These are phyloP conservation scores for Sarcodon sp. DNA, from an alignment of 768 basidiomycete genomes.

Conservation along the genomic window DNA sequence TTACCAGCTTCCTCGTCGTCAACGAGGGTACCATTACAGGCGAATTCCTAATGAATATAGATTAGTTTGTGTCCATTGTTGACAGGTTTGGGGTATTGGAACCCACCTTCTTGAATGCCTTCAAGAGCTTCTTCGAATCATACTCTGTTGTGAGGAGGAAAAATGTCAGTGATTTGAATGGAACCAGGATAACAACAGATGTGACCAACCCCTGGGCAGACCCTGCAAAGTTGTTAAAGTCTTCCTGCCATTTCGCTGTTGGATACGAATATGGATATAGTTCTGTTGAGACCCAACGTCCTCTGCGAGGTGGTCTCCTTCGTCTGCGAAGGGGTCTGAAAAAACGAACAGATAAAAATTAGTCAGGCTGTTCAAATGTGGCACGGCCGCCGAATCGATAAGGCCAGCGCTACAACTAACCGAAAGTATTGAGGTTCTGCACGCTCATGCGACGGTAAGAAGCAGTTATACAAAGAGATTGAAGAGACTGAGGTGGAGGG, in stretches of 20 bases:
- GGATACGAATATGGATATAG: conserved; percentile 93
- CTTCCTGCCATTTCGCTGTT: conserved; percentile 98
- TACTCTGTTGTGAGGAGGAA: conserved; percentile 46
- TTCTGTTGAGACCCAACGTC: conserved; percentile 75
- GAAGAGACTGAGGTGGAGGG: conserved; percentile 29
- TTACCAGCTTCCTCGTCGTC: conserved; percentile 93
- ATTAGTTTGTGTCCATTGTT: conserved; percentile 3
- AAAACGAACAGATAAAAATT: conserved; percentile 3
- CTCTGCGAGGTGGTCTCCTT: conserved; percentile 70
- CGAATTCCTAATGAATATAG: conserved; percentile 61
- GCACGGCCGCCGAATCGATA: background rate
- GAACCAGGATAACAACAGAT: background rate
- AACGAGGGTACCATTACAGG: conserved; percentile 95
- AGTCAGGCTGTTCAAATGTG: background rate
- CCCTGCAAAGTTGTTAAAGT: conserved; percentile 97
- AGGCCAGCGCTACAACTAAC: conserved; percentile 25
- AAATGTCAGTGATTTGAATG: background rate
- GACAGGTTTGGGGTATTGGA: background rate
- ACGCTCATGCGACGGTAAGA: conserved; percentile 76
- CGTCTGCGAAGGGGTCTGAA: conserved; percentile 92
- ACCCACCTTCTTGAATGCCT: conserved; percentile 94
- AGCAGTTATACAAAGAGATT: conserved; percentile 11
- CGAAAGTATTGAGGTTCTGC: conserved; percentile 80
- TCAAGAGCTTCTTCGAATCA: conserved; percentile 94
- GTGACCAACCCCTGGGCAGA: conserved; percentile 67